Evolutionary conservation across 2,329 filamentous ascomycete genomes (phyloP).

Genomic region (Colletotrichum aenigma): DNA sequence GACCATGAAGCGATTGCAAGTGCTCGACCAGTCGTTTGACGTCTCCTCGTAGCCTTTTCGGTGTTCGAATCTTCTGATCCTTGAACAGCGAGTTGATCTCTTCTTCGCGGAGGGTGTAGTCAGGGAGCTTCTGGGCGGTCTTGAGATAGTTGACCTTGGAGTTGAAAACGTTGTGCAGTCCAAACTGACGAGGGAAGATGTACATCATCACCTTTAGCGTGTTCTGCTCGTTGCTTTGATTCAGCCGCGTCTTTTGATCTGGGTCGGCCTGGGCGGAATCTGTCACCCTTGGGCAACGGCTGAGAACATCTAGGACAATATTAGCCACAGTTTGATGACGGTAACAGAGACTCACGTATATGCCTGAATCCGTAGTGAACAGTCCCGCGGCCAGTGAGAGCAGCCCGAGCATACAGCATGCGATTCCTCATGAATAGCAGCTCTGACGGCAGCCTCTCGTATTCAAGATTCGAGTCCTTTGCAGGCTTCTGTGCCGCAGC

Average conservation of each 20-base stretch:
- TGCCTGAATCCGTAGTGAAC: slow-evolving; percentile 79
- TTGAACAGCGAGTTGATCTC: slow-evolving; percentile 65
- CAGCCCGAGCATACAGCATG: slow-evolving; percentile 83
- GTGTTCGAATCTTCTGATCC: slow-evolving; percentile 41
- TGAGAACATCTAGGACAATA: slow-evolving; percentile 72
- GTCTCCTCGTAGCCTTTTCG: slow-evolving; percentile 72
- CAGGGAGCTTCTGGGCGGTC: slow-evolving; percentile 77
- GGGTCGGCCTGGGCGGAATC: background rate
- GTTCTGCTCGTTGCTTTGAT: slow-evolving; percentile 45
- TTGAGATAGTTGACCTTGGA: slow-evolving; percentile 67
- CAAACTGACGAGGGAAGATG: slow-evolving; percentile 90
- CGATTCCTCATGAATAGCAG: slow-evolving; percentile 81
- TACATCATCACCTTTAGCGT: slow-evolving; percentile 84
- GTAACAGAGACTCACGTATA: slow-evolving; percentile 67
- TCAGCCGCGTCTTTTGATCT: background rate
- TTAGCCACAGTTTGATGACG: background rate
- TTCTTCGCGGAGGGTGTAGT: slow-evolving; percentile 84
- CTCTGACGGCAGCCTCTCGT: slow-evolving; percentile 48
- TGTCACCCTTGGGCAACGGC: slow-evolving; percentile 58
- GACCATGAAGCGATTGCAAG: slow-evolving; percentile 72
- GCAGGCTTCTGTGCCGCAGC: background rate
- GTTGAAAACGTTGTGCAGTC: slow-evolving; percentile 90
- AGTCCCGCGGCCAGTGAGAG: slow-evolving; percentile 68
- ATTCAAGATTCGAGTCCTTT: background rate
- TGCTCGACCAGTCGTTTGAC: slow-evolving; percentile 64